Evolutionary conservation across 2,329 filamentous ascomycete genomes (phyloP).

Genomic region (Colletotrichum sp.): DNA sequence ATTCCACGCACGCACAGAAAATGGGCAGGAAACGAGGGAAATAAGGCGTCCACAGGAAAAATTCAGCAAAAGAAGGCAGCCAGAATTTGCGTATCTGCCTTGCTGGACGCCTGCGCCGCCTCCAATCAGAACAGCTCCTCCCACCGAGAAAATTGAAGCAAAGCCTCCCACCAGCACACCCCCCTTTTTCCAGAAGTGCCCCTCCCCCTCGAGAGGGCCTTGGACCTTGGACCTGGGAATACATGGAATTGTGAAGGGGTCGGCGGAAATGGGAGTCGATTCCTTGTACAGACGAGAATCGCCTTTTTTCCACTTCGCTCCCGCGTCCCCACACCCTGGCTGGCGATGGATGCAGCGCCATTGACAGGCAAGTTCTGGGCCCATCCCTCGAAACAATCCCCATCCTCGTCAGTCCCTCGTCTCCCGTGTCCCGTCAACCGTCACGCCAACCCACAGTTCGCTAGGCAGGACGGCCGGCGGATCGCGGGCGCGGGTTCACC

Average conservation of each 20-base stretch:
- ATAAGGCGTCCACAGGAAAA: conserved; percentile 5
- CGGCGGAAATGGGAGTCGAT: conserved; percentile 9
- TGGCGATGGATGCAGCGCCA: background rate
- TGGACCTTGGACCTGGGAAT: background rate
- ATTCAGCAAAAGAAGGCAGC: background rate
- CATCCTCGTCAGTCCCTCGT: background rate
- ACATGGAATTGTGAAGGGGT: background rate
- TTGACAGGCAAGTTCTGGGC: background rate
- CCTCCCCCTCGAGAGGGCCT: background rate
- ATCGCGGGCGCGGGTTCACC: background rate
- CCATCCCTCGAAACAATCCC: background rate
- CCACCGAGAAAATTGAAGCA: conserved; percentile 8
- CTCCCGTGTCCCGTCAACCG: background rate
- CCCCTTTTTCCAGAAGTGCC: background rate
- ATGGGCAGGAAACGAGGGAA: background rate
- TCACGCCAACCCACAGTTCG: background rate
- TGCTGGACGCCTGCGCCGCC: conserved; percentile 15
- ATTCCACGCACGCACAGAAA: background rate
- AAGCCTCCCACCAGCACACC: background rate
- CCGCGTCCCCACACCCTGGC: background rate
- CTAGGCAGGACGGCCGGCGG: background rate
- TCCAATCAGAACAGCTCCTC: background rate
- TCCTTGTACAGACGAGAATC: background rate
- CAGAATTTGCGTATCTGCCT: conserved; percentile 11
- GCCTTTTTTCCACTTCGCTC: conserved; percentile 18